Conservation (phyloP, 371 early-diverging fungal genomes). For the Nematocida sp. region DNA sequence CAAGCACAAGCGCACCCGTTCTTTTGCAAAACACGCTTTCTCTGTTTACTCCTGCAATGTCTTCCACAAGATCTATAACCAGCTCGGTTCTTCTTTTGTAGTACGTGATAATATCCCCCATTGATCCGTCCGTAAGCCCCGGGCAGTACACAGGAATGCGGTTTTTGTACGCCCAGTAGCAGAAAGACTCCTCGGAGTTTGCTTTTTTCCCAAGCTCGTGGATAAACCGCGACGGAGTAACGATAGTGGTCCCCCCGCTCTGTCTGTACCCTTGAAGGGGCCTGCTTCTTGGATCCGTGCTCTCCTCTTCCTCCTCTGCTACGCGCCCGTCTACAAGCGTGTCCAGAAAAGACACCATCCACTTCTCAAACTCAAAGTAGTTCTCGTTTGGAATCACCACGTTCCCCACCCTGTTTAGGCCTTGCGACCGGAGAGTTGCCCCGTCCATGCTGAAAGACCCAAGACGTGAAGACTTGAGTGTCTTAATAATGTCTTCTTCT, state of each 20-base stretch:
- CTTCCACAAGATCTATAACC: conserved; percentile 83
- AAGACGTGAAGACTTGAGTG: conserved; percentile 78
- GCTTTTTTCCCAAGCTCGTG: conserved; percentile 85
- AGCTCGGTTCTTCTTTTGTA: conserved; percentile 74
- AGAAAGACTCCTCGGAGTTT: conserved; percentile 79
- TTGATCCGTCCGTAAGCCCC: conserved; percentile 90
- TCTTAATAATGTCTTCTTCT: conserved; percentile 98
- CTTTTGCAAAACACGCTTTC: conserved; percentile 82
- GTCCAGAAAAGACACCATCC: conserved; percentile 86
- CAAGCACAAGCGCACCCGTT: conserved; percentile 91
- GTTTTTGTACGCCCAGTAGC: conserved; percentile 86
- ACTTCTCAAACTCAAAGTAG: conserved; percentile 93
- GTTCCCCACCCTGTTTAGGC: conserved; percentile 94
- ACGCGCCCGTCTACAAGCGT: conserved; percentile 66
- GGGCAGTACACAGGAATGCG: conserved; percentile 94
- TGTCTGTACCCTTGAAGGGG: conserved; percentile 12
- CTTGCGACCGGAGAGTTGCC: conserved; percentile 74
- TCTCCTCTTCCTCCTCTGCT: not conserved
- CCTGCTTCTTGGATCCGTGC: conserved; percentile 1
- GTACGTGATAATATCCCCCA: conserved; percentile 92
- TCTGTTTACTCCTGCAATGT: conserved; percentile 83
- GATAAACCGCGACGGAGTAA: conserved; percentile 88
- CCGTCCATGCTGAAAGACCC: conserved; percentile 77
- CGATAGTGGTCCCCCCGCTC: conserved; percentile 65
- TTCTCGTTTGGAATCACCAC: conserved; percentile 94